These are phyloP conservation scores for Secale cereale DNA, from an alignment of 176 grass and related monocot species.

Conservation along the genomic window DNA sequence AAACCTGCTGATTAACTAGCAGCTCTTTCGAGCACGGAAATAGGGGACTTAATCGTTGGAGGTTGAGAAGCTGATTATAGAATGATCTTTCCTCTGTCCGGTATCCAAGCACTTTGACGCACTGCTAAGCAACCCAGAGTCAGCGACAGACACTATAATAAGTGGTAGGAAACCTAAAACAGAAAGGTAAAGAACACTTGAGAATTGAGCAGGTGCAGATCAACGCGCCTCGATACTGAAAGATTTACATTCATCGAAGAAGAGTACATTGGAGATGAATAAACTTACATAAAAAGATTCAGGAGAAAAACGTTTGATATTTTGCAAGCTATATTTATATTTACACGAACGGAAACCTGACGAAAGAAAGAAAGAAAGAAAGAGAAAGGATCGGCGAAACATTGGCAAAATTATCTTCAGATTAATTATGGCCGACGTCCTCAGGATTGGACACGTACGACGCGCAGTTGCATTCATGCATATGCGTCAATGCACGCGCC, in stretches of 20 bases:
- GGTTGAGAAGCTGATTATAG: background rate
- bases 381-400: too few species aligned
- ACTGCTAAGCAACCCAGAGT: background rate
- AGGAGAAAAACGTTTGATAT: too few species aligned
- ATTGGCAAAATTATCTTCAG: too few species aligned
- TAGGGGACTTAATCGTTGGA: background rate
- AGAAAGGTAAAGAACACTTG: background rate
- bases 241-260: background rate
- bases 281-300: too few species aligned
- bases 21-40: background rate
- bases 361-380: background rate
- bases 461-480: background rate
- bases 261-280: background rate
- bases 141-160: background rate
- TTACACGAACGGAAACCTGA: too few species aligned
- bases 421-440: too few species aligned
- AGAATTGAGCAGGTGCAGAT: background rate
- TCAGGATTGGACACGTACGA: too few species aligned
- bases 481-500: background rate
- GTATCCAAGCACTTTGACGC: background rate
- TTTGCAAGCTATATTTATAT: too few species aligned
- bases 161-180: background rate
- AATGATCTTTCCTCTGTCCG: background rate
- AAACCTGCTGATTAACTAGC: background rate
- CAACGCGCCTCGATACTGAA: background rate